A percentile compares a stretch with the other conserved stretches of the same genome.
phyloP scores from a whole-genome alignment of 2,329 filamentous ascomycete genomes.

The Cryphonectria parasitica region DNA sequence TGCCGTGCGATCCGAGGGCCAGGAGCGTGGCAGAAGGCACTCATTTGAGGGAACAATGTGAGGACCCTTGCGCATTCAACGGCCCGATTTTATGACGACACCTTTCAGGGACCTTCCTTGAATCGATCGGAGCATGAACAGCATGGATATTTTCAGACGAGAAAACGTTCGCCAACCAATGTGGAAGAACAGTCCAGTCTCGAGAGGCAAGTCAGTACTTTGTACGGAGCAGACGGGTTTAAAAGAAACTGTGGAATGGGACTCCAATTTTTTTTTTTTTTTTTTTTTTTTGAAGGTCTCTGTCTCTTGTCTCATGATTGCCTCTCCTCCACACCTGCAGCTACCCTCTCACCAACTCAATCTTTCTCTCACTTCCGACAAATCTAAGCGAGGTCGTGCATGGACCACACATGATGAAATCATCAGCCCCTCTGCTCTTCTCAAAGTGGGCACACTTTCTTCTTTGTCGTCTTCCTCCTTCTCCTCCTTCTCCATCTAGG shows the following conservation, averaged over 20 bases:
- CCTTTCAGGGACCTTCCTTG: not conserved
- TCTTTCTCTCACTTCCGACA: not conserved
- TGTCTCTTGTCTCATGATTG: too few species aligned
- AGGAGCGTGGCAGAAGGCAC: not conserved
- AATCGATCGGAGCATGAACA: not conserved
- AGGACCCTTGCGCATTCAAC: not conserved
- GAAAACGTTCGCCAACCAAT: not conserved
- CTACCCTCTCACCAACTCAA: not conserved
- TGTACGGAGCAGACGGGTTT: not conserved
- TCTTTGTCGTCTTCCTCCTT: not conserved
- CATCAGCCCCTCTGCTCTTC: not conserved
- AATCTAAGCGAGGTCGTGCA: not conserved
- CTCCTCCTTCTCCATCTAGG: not conserved
- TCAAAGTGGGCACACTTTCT: not conserved
- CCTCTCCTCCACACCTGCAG: not conserved
- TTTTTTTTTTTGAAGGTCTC: too few species aligned
- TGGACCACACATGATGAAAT: conserved; percentile 11
- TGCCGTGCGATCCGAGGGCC: not conserved
- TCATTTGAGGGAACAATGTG: conserved; percentile 9
- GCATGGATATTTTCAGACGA: not conserved
- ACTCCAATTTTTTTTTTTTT: not conserved
- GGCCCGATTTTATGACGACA: conserved; percentile 15
- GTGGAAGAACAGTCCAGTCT: not conserved
- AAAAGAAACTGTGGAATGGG: not conserved
- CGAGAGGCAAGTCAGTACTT: not conserved